phyloP scores from a whole-genome alignment of 495 filamentous ascomycete species.

The Chaetomium cochliodes region DNA sequence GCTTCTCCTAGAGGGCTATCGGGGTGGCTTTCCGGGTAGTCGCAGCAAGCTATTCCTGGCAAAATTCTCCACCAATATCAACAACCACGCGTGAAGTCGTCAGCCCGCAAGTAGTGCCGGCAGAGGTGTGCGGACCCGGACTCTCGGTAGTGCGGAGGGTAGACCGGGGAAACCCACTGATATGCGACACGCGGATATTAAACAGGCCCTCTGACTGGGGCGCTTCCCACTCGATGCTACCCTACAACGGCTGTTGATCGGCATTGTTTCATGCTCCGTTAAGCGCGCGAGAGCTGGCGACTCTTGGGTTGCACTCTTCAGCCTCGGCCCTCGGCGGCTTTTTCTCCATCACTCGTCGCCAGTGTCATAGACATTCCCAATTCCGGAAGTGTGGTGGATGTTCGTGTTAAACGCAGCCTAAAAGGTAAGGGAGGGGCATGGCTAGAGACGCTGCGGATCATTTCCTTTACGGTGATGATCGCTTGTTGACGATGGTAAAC shows the following conservation, averaged over 20 bases:
- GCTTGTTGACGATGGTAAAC: too few species aligned
- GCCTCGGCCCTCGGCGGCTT: not conserved
- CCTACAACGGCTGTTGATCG: conserved; percentile 1
- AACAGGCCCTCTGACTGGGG: not conserved
- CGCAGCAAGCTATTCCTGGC: not conserved
- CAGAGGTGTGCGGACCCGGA: not conserved
- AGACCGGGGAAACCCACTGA: not conserved
- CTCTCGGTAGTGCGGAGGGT: not conserved
- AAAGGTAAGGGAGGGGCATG: not conserved
- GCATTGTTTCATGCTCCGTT: not conserved
- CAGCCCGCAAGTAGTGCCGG: not conserved
- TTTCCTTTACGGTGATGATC: not conserved
- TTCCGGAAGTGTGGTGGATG: not conserved
- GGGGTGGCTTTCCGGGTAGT: conserved; percentile 1
- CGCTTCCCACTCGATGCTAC: not conserved
- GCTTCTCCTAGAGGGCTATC: not conserved
- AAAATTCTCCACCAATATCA: conserved; percentile 8
- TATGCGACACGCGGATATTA: not conserved
- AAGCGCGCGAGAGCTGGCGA: conserved; percentile 4
- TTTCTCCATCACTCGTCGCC: not conserved
- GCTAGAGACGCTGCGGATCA: not conserved
- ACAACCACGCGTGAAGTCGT: not conserved
- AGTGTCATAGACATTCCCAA: not conserved
- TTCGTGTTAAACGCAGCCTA: not conserved
- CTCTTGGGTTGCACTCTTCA: conserved; percentile 1